Conservation (phyloP, 306 rosid genomes). For the Mimosa pudica region DNA sequence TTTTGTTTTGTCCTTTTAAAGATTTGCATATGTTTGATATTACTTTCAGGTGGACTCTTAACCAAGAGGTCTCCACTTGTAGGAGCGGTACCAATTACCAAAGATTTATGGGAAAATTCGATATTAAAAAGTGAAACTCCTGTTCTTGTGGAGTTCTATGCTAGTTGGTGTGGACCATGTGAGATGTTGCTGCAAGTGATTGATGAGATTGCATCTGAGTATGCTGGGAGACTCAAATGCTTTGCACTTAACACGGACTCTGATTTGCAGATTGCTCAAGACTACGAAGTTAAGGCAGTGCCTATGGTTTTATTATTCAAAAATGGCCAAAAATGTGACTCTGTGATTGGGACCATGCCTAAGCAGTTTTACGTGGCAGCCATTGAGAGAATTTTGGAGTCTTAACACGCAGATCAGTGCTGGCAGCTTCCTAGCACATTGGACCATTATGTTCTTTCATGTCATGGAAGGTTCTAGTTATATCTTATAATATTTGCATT, state of each 20-base stretch:
- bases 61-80: conserved; percentile 34
- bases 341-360: conserved; percentile 93
- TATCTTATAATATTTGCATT: not conserved
- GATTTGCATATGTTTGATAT: not conserved
- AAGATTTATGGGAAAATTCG: conserved; percentile 68
- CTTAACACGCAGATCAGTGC: conserved; percentile 35
- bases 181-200: conserved; percentile 86
- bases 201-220: conserved; percentile 73
- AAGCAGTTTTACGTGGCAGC: conserved; percentile 89
- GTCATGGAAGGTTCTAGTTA: conserved; percentile 32
- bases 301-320: conserved; percentile 88
- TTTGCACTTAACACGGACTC: conserved; percentile 73
- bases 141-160: conserved; percentile 85
- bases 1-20: not conserved
- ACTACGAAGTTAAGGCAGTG: conserved; percentile 85
- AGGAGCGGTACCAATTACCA: conserved; percentile 65
- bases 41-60: conserved; percentile 6
- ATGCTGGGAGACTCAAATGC: conserved; percentile 76
- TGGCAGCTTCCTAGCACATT: conserved; percentile 6
- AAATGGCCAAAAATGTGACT: conserved; percentile 77
- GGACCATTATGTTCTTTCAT: conserved; percentile 24
- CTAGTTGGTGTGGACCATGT: conserved; percentile 97
- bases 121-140: conserved; percentile 68
- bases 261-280: conserved; percentile 67
- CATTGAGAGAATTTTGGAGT: conserved; percentile 71